Evolutionary conservation across 2,329 filamentous ascomycete species (phyloP).

Genomic region (Fusarium sp.): DNA sequence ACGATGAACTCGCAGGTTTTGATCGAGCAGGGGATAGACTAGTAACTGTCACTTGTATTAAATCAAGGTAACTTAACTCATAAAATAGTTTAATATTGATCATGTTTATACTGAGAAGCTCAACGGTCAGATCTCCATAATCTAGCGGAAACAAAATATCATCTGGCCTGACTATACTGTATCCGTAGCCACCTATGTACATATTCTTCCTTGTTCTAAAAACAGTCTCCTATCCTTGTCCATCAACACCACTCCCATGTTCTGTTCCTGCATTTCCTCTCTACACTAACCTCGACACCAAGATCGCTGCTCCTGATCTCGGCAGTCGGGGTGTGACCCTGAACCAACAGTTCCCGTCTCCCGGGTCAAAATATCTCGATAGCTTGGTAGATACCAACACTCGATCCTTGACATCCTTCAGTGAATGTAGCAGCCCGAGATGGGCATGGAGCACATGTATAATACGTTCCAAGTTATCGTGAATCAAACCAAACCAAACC

Average conservation of each 20-base stretch:
- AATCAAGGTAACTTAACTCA: too few species aligned
- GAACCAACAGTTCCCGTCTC: conserved; percentile 2
- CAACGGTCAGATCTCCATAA: neutral
- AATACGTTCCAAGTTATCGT: neutral
- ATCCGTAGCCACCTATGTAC: neutral
- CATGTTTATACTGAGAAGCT: neutral
- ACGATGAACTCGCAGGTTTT: conserved; percentile 21
- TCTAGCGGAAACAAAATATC: neutral
- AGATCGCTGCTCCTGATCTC: conserved; percentile 7
- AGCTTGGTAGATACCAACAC: neutral
- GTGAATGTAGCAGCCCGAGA: neutral
- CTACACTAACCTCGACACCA: neutral
- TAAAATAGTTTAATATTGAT: neutral
- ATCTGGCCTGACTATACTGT: neutral
- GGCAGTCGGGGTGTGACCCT: neutral
- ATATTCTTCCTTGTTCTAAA: conserved; percentile 11
- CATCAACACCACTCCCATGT: neutral
- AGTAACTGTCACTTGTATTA: neutral
- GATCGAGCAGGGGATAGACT: conserved; percentile 6
- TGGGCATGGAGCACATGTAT: neutral
- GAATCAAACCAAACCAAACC: neutral
- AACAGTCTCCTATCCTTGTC: conserved; percentile 15
- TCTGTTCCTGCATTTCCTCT: conserved; percentile 9
- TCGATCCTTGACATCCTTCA: neutral
- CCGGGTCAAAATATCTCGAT: neutral